Evolutionary conservation across 2,329 filamentous ascomycete genomes (phyloP), one percentile per base, ranked within the genome.

Genomic region (Phoma sp.): DNA sequence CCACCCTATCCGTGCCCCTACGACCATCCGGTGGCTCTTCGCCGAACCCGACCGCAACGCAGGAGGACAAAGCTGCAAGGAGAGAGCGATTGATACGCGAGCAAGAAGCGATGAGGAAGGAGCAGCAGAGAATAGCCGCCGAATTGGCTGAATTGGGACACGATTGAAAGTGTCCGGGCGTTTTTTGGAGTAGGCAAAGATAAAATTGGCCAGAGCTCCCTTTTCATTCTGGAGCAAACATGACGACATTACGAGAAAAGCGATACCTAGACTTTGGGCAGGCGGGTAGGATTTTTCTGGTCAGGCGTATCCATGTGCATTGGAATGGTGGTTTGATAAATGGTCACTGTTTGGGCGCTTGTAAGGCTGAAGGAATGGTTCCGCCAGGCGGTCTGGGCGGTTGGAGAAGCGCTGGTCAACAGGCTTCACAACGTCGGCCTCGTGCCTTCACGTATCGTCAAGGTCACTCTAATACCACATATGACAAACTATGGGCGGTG

Each of bases 101-200:
- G 53, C 66, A 68, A 22, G 67, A 71, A 33, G 63, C 59, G 2
- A 72, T 73, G 66, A 64, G 66, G 25, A 62, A 68, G 43, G 68
- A 72, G 40, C 30, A 71, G 30, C 65, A 64, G 13, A 55, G 64
- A 43, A 64, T 61, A 44, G 65, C 71, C 42, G 66, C 63, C 36
- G 69, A 74, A 52, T 42, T 75, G 46, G 65, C 65, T 25, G 69
- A 68, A 33, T 27, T 74, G 46, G 71, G 70, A 30, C 66, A 70
- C 8, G 67, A 68, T 27, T 67, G 55, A 66, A 36, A 24, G 3
- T 23, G n/a, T 13, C 9, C 18, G 36, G 52, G 52, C 46, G 41
- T 50, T 55, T 11, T 18, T 29, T 29, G 23, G 47, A 41, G 14
- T 14, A 47, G 36, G 29, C 46, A 32, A 37, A 39, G 41, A 41